These are phyloP conservation scores for Blastobotrys capitulatus DNA, from an alignment of 1,139 yeast genomes.

Conservation along the genomic window DNA sequence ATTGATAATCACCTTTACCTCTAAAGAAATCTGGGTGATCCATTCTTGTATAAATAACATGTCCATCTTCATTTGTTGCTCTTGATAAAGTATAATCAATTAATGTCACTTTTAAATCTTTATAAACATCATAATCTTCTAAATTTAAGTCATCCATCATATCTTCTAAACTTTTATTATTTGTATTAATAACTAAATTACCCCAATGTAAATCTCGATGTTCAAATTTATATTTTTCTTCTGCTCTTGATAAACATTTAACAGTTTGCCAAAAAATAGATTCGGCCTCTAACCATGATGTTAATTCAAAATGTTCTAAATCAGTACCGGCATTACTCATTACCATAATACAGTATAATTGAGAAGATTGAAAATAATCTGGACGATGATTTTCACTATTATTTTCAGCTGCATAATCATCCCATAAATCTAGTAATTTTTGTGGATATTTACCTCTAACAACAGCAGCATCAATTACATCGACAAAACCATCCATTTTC, in stretches of 20 bases:
- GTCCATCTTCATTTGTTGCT: conserved; percentile 27
- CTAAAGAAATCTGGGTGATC: conserved; percentile 49
- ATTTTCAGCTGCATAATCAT: conserved; percentile 31
- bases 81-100: conserved; percentile 55
- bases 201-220: conserved; percentile 65
- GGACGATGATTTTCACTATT: conserved; percentile 36
- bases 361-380: conserved; percentile 36
- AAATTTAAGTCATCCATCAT: conserved; percentile 11
- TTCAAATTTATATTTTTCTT: conserved; percentile 49
- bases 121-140: conserved; percentile 10
- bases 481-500: conserved; percentile 40
- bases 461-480: conserved; percentile 38
- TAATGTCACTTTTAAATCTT: conserved; percentile 40
- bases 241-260: conserved; percentile 46
- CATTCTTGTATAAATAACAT: conserved; percentile 31
- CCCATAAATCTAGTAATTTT: conserved; percentile 41
- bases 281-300: conserved; percentile 48
- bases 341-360: conserved; percentile 42
- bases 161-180: conserved; percentile 1
- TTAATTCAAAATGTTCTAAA: conserved; percentile 40
- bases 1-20: conserved; percentile 48
- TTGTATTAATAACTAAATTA: conserved; percentile 40
- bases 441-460: conserved; percentile 45
- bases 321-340: conserved; percentile 46
- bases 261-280: conserved; percentile 50